These are phyloP conservation scores for Cornus kousa DNA, from an alignment of 148 eudicot genomes.

Conservation along the genomic window DNA sequence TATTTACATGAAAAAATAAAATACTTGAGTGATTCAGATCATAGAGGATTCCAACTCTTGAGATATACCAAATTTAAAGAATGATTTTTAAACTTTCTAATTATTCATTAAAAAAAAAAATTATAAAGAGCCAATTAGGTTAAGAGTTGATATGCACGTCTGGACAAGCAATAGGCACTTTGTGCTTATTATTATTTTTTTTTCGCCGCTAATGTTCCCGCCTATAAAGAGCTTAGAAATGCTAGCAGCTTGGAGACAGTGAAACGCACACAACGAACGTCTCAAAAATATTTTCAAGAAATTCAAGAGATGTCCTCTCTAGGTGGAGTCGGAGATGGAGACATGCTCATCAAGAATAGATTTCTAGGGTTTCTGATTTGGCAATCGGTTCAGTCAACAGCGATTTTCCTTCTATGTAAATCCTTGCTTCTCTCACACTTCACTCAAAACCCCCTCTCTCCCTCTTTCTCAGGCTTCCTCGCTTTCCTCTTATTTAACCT, in stretches of 20 bases:
- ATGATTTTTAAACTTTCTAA: no score
- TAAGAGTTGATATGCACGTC: no score
- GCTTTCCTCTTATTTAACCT: constrained; percentile 19
- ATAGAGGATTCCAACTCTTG: no score
- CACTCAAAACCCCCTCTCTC: constrained; percentile 29
- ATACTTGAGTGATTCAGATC: no score
- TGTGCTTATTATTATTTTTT: no score
- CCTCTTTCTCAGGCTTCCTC: constrained; percentile 26
- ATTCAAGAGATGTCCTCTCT: not conserved
- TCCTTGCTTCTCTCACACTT: constrained; percentile 29
- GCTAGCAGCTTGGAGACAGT: not conserved
- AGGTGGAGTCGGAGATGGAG: constrained; percentile 2
- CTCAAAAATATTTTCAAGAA: not conserved
- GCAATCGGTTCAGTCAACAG: constrained; percentile 62
- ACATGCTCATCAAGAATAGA: constrained; percentile 35
- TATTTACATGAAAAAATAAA: no score
- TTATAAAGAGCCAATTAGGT: no score
- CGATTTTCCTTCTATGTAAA: constrained; percentile 42
- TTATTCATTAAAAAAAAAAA: no score
- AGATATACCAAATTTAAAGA: no score
- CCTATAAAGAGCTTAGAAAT: not conserved
- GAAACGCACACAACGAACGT: not conserved
- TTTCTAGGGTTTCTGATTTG: constrained; percentile 70
- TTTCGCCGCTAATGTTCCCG: not conserved
- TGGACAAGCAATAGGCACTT: no score